Percentiles rank a stretch among this genome's conserved stretches.
Evolutionary conservation across 2,329 filamentous ascomycete species (phyloP).

Genomic region (Penicillium occitanis): DNA sequence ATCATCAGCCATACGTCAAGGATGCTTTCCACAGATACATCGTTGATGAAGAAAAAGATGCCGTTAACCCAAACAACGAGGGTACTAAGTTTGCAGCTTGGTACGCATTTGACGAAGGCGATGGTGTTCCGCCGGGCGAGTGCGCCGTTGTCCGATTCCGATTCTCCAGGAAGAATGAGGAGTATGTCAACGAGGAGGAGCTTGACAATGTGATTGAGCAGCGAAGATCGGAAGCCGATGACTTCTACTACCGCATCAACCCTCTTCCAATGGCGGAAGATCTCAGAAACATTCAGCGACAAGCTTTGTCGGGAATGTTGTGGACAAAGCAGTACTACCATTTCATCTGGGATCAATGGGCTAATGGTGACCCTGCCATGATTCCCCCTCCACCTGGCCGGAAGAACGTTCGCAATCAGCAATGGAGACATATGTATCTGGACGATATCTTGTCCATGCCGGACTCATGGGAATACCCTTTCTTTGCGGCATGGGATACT

Average conservation of each 20-base stretch:
- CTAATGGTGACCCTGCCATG: conserved; percentile 85
- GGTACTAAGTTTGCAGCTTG: conserved; percentile 91
- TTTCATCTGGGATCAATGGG: conserved; percentile 98
- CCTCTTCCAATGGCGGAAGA: conserved; percentile 92
- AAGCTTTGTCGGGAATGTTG: conserved; percentile 95
- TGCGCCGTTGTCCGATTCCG: conserved; percentile 95
- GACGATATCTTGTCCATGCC: conserved; percentile 98
- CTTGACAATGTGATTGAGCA: conserved; percentile 90
- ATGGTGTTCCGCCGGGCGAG: conserved; percentile 83
- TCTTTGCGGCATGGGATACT: conserved; percentile 96
- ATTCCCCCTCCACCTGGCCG: conserved; percentile 79
- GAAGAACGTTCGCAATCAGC: conserved; percentile 77
- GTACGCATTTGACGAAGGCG: conserved; percentile 87
- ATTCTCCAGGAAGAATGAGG: conserved; percentile 71
- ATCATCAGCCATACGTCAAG: conserved; percentile 83
- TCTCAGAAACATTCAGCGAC: conserved; percentile 88
- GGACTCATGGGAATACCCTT: conserved; percentile 97
- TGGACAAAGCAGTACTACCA: conserved; percentile 98
- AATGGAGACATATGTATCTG: conserved; percentile 93
- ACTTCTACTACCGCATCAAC: conserved; percentile 92
- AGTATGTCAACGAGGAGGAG: conserved; percentile 85
- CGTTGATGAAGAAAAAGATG: conserved; percentile 74
- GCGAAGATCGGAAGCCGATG: conserved; percentile 84
- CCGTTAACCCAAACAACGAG: conserved; percentile 73
- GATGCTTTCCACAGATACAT: conserved; percentile 91